A percentile compares a stretch with the other conserved stretches of the same genome.
Evolutionary conservation across 2,329 filamentous ascomycete species (phyloP).

Genomic region (Penicillium occitanis): DNA sequence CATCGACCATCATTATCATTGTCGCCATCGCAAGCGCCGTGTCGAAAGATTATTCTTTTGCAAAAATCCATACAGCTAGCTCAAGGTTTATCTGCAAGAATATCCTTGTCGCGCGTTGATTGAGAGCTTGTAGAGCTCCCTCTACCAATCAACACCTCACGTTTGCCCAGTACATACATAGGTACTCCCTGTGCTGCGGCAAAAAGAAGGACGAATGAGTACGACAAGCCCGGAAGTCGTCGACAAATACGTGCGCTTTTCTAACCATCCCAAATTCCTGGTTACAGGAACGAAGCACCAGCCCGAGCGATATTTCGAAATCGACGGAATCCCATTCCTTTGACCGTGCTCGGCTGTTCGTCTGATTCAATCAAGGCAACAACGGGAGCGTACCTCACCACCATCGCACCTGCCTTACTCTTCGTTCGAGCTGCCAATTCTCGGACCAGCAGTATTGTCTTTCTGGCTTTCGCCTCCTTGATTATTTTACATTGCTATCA

Average conservation of each 20-base stretch:
- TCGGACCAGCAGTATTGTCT: not conserved
- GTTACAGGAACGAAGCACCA: slow-evolving; percentile 1
- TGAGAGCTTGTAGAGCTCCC: slow-evolving; percentile 10
- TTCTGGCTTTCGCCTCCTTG: not conserved
- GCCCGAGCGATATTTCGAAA: slow-evolving; percentile 8
- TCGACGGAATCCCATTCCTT: not conserved
- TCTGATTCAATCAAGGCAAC: slow-evolving; percentile 2
- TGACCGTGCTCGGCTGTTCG: not conserved
- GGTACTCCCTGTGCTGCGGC: not conserved
- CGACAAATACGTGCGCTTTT: slow-evolving; percentile 7
- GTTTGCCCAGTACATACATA: not conserved
- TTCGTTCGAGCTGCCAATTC: not conserved
- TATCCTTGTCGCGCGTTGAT: not conserved
- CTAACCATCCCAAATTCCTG: not conserved
- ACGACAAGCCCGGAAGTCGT: not conserved
- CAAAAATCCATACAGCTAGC: not conserved
- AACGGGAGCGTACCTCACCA: not conserved
- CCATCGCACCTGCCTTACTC: not conserved
- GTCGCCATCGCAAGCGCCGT: not conserved
- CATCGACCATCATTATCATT: not conserved
- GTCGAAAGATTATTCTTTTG: not conserved
- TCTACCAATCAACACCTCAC: not conserved
- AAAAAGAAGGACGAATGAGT: slow-evolving; percentile 9
- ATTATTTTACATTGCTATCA: not conserved
- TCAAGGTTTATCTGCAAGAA: not conserved